These are phyloP conservation scores for Penicillium sp. DNA, from an alignment of 2,329 filamentous ascomycete species.

Conservation along the genomic window DNA sequence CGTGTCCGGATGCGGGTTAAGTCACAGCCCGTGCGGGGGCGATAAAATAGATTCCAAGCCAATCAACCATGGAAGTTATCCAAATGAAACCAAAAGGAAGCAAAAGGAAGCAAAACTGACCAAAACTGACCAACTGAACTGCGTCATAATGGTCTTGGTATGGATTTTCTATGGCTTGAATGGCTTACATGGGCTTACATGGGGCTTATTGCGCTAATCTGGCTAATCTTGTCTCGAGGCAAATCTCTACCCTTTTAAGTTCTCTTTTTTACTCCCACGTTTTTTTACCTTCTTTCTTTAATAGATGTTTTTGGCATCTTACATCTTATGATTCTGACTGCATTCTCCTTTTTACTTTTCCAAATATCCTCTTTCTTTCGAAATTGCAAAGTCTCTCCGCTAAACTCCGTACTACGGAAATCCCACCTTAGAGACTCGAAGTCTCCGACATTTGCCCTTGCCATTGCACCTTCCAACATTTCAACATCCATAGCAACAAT, in stretches of 20 bases:
- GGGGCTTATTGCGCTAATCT: not conserved
- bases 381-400: not conserved
- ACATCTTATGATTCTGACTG: not conserved
- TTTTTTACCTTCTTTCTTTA: not conserved
- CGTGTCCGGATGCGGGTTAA: not conserved
- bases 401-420: not conserved
- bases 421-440: not conserved
- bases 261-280: not conserved
- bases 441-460: not conserved
- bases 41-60: not conserved
- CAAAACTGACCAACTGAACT: not conserved
- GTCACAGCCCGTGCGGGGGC: not conserved
- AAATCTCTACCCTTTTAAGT: not conserved
- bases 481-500: slow-evolving; percentile 4
- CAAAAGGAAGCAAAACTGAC: too few species aligned
- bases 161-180: not conserved
- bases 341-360: not conserved
- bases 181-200: not conserved
- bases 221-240: not conserved
- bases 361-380: not conserved
- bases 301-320: not conserved
- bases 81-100: not conserved
- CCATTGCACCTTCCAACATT: not conserved
- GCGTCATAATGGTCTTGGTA: not conserved
- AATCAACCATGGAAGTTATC: not conserved